Evolutionary conservation across 2,329 filamentous ascomycete genomes (phyloP), one percentile per base, ranked within the genome.

Genomic region (Pseudopyricularia javanii): DNA sequence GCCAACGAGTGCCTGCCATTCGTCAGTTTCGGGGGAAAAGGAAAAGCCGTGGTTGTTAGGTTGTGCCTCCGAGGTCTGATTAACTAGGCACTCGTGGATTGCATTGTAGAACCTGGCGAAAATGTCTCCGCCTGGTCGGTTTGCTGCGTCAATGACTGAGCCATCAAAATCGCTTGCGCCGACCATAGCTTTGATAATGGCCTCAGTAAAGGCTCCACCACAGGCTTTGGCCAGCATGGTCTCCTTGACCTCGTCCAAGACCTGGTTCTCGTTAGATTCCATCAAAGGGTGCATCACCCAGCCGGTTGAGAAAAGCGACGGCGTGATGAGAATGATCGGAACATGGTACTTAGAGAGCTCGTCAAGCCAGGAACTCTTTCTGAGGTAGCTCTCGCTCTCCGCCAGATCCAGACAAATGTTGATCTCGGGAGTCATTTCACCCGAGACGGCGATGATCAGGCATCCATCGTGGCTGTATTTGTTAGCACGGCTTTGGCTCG

Each of bases 291-390:
- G 14, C 12, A 52, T 47, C 30, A 22, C 43, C 50, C 50, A 52
- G 17, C 50, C 50, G 5, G 50, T 34, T 2, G 50, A 33, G 50
- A 52, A 52, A 7, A 34, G 22, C 24, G 50, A 30, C 2, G 50
- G 50, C 9, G 28, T 34, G 17, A 52, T 52, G 12, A 52, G 4
- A 12, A 30, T 52, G 50, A 52, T 47, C 12, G 50, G 50, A 20
- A 52, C 28, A 28, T n/a, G 11, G 50, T 47, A 52, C 14, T 12
- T 47, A n/a, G 35, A 3, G 15, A 51, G 7, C 7, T 28, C 17
- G 28, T 20, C 37, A 14, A 51, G 37, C 34, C 34, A 51, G n/a
- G 50, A 43, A n/a, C 28, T 20, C 35, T 45, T 51, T 14, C 12
- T 22, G 7, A 51, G 37, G 8, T 52, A 52, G 4, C 11, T 34